phyloP scores from a whole-genome alignment of 2,329 filamentous ascomycete genomes.

The Diaporthe sp. region DNA sequence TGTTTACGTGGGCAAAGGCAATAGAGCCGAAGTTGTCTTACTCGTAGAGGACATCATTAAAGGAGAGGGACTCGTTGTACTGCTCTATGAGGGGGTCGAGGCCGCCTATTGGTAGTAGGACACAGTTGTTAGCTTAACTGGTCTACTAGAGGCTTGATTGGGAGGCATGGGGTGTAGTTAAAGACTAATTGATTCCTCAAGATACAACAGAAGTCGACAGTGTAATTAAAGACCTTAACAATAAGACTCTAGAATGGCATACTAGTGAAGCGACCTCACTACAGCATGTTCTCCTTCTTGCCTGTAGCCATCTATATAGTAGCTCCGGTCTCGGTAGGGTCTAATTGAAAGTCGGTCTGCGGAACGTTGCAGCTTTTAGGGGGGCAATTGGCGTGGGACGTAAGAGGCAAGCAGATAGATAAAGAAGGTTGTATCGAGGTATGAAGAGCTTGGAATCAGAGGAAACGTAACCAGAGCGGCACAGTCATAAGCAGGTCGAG shows the following conservation, averaged over 20 bases:
- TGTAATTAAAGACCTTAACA: no score
- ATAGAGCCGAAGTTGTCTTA: slow-evolving; percentile 85
- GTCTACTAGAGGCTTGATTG: not conserved
- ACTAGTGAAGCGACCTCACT: slow-evolving; percentile 68
- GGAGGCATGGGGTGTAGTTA: no score
- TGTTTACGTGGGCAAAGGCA: slow-evolving; percentile 84
- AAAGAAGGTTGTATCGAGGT: not conserved
- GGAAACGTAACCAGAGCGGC: not conserved
- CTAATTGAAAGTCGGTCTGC: not conserved
- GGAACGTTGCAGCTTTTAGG: not conserved
- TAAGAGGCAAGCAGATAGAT: not conserved
- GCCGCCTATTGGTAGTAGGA: slow-evolving; percentile 40
- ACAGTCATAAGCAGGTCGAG: not conserved
- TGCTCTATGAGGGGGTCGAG: slow-evolving; percentile 87
- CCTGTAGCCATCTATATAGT: slow-evolving; percentile 12
- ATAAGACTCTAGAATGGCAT: no score
- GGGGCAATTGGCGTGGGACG: not conserved
- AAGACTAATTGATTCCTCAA: not conserved
- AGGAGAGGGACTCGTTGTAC: slow-evolving; percentile 85
- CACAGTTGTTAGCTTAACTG: not conserved
- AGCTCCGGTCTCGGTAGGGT: not conserved
- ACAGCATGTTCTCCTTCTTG: slow-evolving; percentile 56
- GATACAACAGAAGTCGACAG: no score
- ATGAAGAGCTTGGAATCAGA: not conserved
- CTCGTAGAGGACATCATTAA: slow-evolving; percentile 81